Percentiles rank a stretch among this genome's conserved stretches.
These are phyloP conservation scores for Aspergillus pseudonomiae DNA, from an alignment of 2,329 filamentous ascomycete genomes.

Conservation along the genomic window DNA sequence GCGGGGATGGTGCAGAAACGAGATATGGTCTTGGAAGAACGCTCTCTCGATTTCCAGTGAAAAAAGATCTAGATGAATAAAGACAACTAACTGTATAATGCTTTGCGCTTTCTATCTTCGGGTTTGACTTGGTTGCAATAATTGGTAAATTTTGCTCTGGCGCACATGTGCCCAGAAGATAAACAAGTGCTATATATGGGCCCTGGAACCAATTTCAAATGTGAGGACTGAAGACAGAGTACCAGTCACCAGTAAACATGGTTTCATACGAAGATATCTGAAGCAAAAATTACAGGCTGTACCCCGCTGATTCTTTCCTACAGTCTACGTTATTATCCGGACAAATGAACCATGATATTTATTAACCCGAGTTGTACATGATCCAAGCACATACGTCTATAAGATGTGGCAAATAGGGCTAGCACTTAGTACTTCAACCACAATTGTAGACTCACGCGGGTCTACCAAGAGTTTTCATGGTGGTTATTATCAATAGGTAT, in stretches of 20 bases:
- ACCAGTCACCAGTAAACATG: background rate
- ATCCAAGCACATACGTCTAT: background rate
- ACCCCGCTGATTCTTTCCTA: too few species aligned
- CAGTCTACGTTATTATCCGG: too few species aligned
- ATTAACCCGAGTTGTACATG: background rate
- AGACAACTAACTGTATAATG: too few species aligned
- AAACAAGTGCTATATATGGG: too few species aligned
- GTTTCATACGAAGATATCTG: background rate
- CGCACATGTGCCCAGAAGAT: too few species aligned
- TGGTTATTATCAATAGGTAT: rapidly evolving
- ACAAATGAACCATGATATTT: background rate
- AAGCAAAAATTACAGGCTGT: background rate
- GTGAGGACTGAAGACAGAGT: background rate
- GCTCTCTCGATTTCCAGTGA: too few species aligned
- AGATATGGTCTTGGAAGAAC: too few species aligned
- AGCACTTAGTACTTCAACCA: background rate
- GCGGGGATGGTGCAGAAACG: too few species aligned
- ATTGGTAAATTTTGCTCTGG: too few species aligned
- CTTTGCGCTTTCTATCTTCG: background rate
- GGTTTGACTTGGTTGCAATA: background rate
- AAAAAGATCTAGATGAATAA: too few species aligned
- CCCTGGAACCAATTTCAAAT: too few species aligned
- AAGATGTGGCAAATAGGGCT: background rate
- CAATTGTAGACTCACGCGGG: too few species aligned
- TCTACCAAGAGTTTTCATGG: background rate